Evolutionary conservation across 495 filamentous ascomycete species (phyloP).

Genomic region (Lentithecium fluviatile): DNA sequence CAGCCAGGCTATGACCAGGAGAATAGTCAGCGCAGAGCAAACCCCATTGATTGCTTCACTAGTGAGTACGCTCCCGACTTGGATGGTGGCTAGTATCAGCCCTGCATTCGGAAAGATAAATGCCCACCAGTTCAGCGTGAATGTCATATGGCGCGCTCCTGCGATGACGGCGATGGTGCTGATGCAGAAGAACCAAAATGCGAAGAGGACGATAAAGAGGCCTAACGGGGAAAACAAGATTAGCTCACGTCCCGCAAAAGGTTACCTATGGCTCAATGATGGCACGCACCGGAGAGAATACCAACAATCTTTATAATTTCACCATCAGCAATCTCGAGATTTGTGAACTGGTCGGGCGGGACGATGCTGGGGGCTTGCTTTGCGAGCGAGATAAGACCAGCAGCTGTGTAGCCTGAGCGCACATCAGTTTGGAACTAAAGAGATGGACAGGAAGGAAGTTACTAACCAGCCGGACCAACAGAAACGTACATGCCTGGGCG

Average conservation of each 20-base stretch:
- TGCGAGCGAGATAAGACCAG: conserved; percentile 29
- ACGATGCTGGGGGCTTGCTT: conserved; percentile 27
- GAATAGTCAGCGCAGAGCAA: background rate
- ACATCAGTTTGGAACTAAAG: too few species aligned
- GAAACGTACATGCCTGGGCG: conserved; percentile 43
- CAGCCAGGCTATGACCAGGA: conserved; percentile 10
- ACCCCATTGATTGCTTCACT: conserved; percentile 1
- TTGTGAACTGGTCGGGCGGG: conserved; percentile 3
- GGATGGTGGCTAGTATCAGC: conserved; percentile 8
- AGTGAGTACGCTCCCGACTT: background rate
- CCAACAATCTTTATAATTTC: conserved; percentile 1
- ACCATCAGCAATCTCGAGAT: background rate
- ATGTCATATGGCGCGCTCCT: conserved; percentile 1
- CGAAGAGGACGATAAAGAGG: conserved; percentile 1
- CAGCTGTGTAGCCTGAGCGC: conserved; percentile 35
- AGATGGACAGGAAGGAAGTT: background rate
- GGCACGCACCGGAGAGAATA: background rate
- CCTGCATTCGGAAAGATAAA: conserved; percentile 17
- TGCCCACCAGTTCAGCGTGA: conserved; percentile 19
- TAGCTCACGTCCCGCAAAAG: too few species aligned
- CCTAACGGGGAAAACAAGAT: too few species aligned
- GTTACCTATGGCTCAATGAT: too few species aligned
- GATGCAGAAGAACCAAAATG: conserved; percentile 22
- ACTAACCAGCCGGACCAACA: conserved; percentile 36
- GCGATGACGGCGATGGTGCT: conserved; percentile 3